phyloP scores from a whole-genome alignment of 805 yeast species.

The Candida schatavii region DNA sequence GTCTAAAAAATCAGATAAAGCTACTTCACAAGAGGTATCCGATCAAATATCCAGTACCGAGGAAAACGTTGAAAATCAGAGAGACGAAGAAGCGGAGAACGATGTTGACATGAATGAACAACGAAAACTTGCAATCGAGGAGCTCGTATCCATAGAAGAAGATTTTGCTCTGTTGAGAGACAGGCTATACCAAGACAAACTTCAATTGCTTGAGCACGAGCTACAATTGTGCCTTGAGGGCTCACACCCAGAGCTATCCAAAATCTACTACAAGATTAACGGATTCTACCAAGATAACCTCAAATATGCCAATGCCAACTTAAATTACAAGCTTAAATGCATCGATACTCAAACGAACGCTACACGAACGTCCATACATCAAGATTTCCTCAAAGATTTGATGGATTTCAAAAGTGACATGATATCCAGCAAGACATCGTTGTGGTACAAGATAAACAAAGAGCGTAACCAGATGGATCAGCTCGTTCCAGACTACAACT shows the following conservation, averaged over 20 bases:
- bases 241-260: slow-evolving; percentile 84
- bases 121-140: slow-evolving; percentile 64
- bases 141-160: slow-evolving; percentile 75
- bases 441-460: slow-evolving; percentile 89
- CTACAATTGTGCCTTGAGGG: slow-evolving; percentile 84
- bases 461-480: slow-evolving; percentile 83
- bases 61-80: slow-evolving; percentile 15
- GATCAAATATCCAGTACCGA: slow-evolving; percentile 8
- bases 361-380: slow-evolving; percentile 75
- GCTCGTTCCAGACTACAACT: slow-evolving; percentile 53
- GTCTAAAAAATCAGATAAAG: slow-evolving; percentile 10
- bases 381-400: slow-evolving; percentile 67
- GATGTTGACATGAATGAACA: slow-evolving; percentile 33
- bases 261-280: slow-evolving; percentile 68
- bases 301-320: slow-evolving; percentile 37
- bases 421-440: slow-evolving; percentile 70
- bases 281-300: slow-evolving; percentile 71
- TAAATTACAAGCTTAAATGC: slow-evolving; percentile 65
- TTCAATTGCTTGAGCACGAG: slow-evolving; percentile 75
- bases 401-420: slow-evolving; percentile 65
- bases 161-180: slow-evolving; percentile 87
- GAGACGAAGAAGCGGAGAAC: slow-evolving; percentile 11
- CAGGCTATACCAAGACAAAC: slow-evolving; percentile 77
- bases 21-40: slow-evolving; percentile 10
- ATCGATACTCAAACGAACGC: slow-evolving; percentile 81